These are phyloP conservation scores for Aspergillus brasiliensis DNA, from an alignment of 2,329 filamentous ascomycete species.

Conservation along the genomic window DNA sequence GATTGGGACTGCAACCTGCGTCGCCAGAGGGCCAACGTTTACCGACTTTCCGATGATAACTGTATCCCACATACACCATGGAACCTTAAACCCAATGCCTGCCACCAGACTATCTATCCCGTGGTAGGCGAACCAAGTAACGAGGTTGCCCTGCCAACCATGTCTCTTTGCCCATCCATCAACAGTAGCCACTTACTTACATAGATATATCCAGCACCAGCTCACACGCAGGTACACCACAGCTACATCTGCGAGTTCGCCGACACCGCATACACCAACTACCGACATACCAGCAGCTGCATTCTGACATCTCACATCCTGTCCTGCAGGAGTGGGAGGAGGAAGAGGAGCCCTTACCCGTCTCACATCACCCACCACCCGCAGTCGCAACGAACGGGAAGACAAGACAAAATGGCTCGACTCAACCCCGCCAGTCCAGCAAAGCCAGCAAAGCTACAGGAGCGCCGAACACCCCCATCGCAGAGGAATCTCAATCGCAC, in stretches of 20 bases:
- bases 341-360: too few relatives aligned
- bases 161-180: neutral
- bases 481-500: neutral
- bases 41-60: too few relatives aligned
- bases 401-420: slow-evolving; percentile 27
- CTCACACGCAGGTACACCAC: slow-evolving; percentile 3
- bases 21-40: too few relatives aligned
- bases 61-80: neutral
- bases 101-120: neutral
- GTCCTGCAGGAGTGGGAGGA: neutral
- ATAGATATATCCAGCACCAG: neutral
- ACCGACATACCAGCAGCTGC: neutral
- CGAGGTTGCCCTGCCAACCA: slow-evolving; percentile 6
- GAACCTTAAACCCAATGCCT: neutral
- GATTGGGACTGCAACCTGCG: neutral
- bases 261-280: neutral
- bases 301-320: slow-evolving; percentile 1
- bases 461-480: neutral
- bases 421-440: slow-evolving; percentile 28
- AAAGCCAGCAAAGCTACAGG: slow-evolving; percentile 12
- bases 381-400: neutral
- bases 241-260: neutral
- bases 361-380: too few relatives aligned
- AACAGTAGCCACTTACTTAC: neutral
- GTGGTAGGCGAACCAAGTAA: neutral